These are phyloP conservation scores for Kregervanrija delftensis DNA, from an alignment of 805 yeast species.

Conservation along the genomic window DNA sequence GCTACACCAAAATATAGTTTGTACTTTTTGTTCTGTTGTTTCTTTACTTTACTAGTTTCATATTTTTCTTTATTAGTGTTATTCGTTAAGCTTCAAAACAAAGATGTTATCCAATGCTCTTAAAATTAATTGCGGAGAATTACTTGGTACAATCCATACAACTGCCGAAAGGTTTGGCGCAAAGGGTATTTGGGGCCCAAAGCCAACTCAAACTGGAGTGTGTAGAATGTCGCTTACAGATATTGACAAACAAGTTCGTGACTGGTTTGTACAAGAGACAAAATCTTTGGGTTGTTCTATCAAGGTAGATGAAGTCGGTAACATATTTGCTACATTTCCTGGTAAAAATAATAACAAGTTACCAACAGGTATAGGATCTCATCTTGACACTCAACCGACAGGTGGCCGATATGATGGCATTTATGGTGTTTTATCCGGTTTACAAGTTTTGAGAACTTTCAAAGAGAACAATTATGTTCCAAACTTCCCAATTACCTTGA, in stretches of 20 bases:
- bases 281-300: conserved; percentile 47
- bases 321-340: conserved; percentile 59
- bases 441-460: conserved; percentile 58
- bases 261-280: conserved; percentile 54
- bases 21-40: too few relatives aligned
- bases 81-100: background rate
- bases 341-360: conserved; percentile 37
- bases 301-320: conserved; percentile 57
- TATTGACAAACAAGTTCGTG: conserved; percentile 53
- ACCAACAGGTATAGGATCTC: conserved; percentile 67
- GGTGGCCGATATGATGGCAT: conserved; percentile 75
- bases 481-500: conserved; percentile 55
- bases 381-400: conserved; percentile 68
- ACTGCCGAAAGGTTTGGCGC: conserved; percentile 56
- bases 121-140: conserved; percentile 7
- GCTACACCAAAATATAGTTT: too few relatives aligned
- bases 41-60: too few relatives aligned
- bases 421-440: conserved; percentile 57
- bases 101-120: background rate
- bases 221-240: conserved; percentile 56
- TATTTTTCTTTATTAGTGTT: background rate
- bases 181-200: conserved; percentile 50
- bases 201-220: conserved; percentile 54
- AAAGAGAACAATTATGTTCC: conserved; percentile 52
- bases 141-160: conserved; percentile 52